Conservation (phyloP, 2,329 filamentous ascomycete genomes). For the Aspergillus ochraceus region DNA sequence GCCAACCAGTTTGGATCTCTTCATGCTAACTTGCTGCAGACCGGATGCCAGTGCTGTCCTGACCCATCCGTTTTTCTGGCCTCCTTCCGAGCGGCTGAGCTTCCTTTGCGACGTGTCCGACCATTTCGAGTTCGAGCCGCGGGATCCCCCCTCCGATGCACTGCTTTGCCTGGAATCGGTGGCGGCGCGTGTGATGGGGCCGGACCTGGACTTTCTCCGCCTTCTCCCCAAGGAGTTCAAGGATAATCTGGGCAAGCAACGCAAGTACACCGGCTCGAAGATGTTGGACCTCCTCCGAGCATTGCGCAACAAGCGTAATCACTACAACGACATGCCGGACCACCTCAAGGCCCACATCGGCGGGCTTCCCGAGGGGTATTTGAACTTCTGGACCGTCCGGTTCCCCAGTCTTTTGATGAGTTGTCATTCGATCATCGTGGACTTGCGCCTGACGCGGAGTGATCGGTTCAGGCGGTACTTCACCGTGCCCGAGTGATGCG, state of each 20-base stretch:
- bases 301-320: conserved; percentile 92
- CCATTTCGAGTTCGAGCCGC: conserved; percentile 88
- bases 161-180: conserved; percentile 60
- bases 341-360: conserved; percentile 73
- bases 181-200: conserved; percentile 45
- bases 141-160: conserved; percentile 73
- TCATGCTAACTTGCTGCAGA: conserved; percentile 24
- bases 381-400: conserved; percentile 76
- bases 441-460: conserved; percentile 56
- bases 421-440: conserved; percentile 73
- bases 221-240: conserved; percentile 78
- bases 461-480: conserved; percentile 48
- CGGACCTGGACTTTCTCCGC: conserved; percentile 74
- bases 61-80: conserved; percentile 97
- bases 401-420: conserved; percentile 78
- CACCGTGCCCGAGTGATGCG: conserved; percentile 17
- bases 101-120: conserved; percentile 98
- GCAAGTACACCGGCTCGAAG: conserved; percentile 84
- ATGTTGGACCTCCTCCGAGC: conserved; percentile 86
- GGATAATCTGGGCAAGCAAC: conserved; percentile 86
- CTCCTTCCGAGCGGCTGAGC: conserved; percentile 78
- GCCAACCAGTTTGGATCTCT: neutral
- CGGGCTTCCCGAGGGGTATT: conserved; percentile 73
- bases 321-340: conserved; percentile 94
- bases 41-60: conserved; percentile 78